Percentiles rank a stretch among this genome's conserved stretches.
These are phyloP conservation scores for Priceomyces carsonii DNA, from an alignment of 805 yeast species.

Conservation along the genomic window DNA sequence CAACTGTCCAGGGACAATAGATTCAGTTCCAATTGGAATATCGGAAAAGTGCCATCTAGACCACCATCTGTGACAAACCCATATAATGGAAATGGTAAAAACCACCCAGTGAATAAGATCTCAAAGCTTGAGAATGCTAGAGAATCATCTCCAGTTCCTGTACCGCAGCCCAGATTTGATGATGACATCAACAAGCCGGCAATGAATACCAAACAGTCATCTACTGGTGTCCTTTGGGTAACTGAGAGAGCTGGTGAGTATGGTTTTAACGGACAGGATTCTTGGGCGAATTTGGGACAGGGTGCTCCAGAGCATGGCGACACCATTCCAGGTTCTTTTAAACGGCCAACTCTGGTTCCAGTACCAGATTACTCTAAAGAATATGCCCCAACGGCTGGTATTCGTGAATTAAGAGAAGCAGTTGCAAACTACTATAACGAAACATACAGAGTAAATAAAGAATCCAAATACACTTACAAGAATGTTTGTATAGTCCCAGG, in stretches of 20 bases:
- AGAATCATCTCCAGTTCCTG: slow-evolving; percentile 49
- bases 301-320: slow-evolving; percentile 68
- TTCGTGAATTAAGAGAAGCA: slow-evolving; percentile 54
- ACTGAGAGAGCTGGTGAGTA: slow-evolving; percentile 61
- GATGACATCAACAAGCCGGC: slow-evolving; percentile 55
- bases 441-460: slow-evolving; percentile 48
- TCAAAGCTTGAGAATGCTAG: slow-evolving; percentile 35
- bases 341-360: slow-evolving; percentile 49
- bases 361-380: slow-evolving; percentile 52
- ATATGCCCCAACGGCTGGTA: slow-evolving; percentile 62
- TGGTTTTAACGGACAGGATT: slow-evolving; percentile 46
- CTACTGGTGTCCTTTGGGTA: slow-evolving; percentile 66
- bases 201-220: slow-evolving; percentile 56
- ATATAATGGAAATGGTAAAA: slow-evolving; percentile 15
- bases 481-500: slow-evolving; percentile 67
- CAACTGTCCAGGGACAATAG: slow-evolving; percentile 12
- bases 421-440: slow-evolving; percentile 59
- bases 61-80: slow-evolving; percentile 15
- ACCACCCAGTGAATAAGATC: slow-evolving; percentile 27
- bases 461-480: slow-evolving; percentile 57
- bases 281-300: slow-evolving; percentile 64
- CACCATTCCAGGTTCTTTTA: slow-evolving; percentile 56
- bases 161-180: slow-evolving; percentile 47
- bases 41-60: slow-evolving; percentile 24
- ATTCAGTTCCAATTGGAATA: slow-evolving; percentile 13